A percentile compares a stretch with the other conserved stretches of the same genome.
Conservation (phyloP, 108 stramenopile species). For the Cyclotella baltica region DNA sequence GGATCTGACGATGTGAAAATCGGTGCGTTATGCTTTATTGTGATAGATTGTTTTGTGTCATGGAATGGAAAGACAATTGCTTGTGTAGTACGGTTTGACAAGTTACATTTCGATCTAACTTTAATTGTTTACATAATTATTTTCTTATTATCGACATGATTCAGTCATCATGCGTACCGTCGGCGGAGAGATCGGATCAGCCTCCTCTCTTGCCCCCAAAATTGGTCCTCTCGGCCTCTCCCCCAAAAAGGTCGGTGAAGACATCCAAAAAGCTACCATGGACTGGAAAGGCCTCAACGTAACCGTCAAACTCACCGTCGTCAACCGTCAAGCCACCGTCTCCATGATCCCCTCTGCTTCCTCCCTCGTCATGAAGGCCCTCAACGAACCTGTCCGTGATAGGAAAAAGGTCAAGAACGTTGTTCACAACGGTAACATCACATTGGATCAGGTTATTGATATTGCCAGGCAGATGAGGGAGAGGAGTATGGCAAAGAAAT, state of each 20-base stretch:
- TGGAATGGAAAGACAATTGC: not conserved
- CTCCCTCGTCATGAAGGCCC: constrained; percentile 99
- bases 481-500: constrained; percentile 95
- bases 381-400: constrained; percentile 99
- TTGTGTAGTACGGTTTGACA: no score
- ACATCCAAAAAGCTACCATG: constrained; percentile 99
- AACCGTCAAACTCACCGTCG: constrained; percentile 99
- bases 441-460: constrained; percentile 98
- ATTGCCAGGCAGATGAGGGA: constrained; percentile 98
- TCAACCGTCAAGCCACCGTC: constrained; percentile 99
- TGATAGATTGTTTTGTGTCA: not conserved
- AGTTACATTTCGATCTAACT: no score
- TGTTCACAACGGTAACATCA: constrained; percentile 99
- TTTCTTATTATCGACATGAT: no score
- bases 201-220: constrained; percentile 99
- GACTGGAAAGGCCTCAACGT: constrained; percentile 99
- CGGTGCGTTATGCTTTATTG: constrained; percentile 52
- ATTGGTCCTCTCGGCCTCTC: constrained; percentile 99
- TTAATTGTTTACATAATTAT: no score
- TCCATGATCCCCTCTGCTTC: constrained; percentile 97
- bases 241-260: constrained; percentile 99
- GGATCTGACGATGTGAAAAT: constrained; percentile 92
- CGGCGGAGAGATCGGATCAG: constrained; percentile 98
- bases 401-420: constrained; percentile 99
- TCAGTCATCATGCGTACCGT: constrained; percentile 98